Conservation (phyloP, 768 basidiomycete genomes). For the Exsudoporus frostii region DNA sequence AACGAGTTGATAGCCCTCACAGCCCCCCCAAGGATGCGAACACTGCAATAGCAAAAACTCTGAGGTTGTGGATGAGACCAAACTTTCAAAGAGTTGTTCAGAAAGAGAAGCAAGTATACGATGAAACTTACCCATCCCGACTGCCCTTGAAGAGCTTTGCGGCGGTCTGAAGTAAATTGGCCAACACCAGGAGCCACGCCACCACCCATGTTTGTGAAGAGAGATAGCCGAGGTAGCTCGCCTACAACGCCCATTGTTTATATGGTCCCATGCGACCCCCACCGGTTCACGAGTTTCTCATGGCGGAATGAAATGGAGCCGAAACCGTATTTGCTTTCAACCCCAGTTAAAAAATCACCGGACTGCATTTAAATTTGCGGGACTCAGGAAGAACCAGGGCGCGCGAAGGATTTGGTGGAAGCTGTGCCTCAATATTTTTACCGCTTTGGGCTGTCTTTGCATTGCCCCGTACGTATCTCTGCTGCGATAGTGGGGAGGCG, state of each 20-base stretch:
- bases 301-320: not conserved
- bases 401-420: not conserved
- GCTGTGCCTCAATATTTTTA: not conserved
- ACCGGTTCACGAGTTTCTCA: not conserved
- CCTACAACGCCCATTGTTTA: not conserved
- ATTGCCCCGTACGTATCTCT: too few species aligned
- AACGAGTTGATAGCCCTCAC: conserved; percentile 36
- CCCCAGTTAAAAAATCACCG: not conserved
- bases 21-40: conserved; percentile 80
- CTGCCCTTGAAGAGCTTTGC: conserved; percentile 55
- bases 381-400: not conserved
- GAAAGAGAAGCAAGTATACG: not conserved
- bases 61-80: conserved; percentile 64
- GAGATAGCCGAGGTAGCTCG: not conserved
- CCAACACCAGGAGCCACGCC: conserved; percentile 30
- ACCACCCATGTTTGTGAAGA: conserved; percentile 41
- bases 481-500: not conserved
- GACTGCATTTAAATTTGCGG: not conserved
- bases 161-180: conserved; percentile 42
- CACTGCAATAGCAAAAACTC: conserved; percentile 63
- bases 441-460: not conserved
- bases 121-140: conserved; percentile 60
- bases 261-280: not conserved
- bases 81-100: conserved; percentile 29
- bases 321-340: not conserved